phyloP scores from a whole-genome alignment of 352 stramenopile species.

The Aphanomyces euteiches region DNA sequence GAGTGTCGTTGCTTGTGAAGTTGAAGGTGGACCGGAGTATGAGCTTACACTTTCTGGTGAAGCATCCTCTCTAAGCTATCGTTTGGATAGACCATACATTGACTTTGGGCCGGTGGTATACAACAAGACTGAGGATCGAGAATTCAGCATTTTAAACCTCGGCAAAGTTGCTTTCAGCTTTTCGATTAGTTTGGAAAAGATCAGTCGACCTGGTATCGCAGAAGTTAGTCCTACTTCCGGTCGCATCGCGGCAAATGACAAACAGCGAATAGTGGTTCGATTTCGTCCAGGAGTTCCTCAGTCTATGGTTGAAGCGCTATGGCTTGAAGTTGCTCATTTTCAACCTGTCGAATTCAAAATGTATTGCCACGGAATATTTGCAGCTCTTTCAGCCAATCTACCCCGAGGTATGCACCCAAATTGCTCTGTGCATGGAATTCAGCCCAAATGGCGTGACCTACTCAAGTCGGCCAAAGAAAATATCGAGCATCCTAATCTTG shows the following conservation, averaged over 20 bases:
- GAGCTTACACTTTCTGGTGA: slow-evolving; percentile 86
- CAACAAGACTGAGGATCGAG: slow-evolving; percentile 88
- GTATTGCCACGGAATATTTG: slow-evolving; percentile 86
- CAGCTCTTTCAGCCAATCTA: slow-evolving; percentile 84
- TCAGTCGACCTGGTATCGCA: slow-evolving; percentile 45
- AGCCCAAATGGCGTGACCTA: slow-evolving; percentile 69
- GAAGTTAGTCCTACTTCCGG: slow-evolving; percentile 77
- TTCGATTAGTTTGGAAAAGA: slow-evolving; percentile 43
- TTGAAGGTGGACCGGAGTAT: slow-evolving; percentile 92
- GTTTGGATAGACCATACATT: slow-evolving; percentile 85
- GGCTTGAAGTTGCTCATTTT: slow-evolving; percentile 93
- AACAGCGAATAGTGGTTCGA: slow-evolving; percentile 83
- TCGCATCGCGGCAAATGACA: slow-evolving; percentile 86
- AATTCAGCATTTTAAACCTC: slow-evolving; percentile 90
- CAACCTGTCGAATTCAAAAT: slow-evolving; percentile 89
- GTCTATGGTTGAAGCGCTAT: slow-evolving; percentile 79
- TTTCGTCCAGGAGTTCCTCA: slow-evolving; percentile 86
- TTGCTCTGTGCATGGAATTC: slow-evolving; percentile 48
- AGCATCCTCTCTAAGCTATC: slow-evolving; percentile 89
- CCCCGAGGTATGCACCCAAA: slow-evolving; percentile 70
- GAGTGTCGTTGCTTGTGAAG: slow-evolving; percentile 85
- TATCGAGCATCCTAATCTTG: slow-evolving; percentile 24
- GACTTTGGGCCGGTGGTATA: slow-evolving; percentile 94
- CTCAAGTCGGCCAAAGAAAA: slow-evolving; percentile 50
- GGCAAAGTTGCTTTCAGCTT: slow-evolving; percentile 91